Conservation (phyloP, 164 flowering plant genomes). For the Nymphaea thermarum region DNA sequence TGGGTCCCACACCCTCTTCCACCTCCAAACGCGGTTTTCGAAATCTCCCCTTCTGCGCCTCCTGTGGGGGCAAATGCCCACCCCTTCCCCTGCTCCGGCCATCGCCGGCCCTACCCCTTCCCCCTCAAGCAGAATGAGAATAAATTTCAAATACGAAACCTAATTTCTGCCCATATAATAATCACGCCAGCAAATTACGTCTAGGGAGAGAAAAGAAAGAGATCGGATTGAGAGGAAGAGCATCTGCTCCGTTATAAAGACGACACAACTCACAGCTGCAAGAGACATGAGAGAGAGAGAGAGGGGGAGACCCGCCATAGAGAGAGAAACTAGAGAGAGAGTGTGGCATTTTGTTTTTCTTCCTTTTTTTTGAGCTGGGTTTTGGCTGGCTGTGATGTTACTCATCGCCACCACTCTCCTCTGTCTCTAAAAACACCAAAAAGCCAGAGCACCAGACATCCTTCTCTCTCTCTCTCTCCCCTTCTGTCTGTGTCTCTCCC, state of each 20-base stretch:
- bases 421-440: conserved; percentile 10
- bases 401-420: not conserved
- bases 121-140: not conserved
- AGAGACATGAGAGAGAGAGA: too few relatives aligned
- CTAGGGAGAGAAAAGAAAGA: not conserved
- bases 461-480: conserved; percentile 4
- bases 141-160: not conserved
- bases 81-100: too few relatives aligned
- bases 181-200: not conserved
- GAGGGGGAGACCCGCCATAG: too few relatives aligned
- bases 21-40: not conserved
- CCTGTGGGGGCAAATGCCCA: not conserved
- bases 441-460: not conserved
- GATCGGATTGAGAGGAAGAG: not conserved
- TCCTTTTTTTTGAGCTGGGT: not conserved
- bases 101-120: too few relatives aligned
- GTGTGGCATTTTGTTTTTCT: too few relatives aligned
- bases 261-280: too few relatives aligned
- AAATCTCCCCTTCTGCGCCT: not conserved
- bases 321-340: too few relatives aligned
- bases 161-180: not conserved
- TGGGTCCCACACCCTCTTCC: not conserved
- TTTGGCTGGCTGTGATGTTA: not conserved
- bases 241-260: too few relatives aligned
- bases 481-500: too few relatives aligned